Conservation (phyloP, 305 asterid genomes). For the Solanum hybrid region DNA sequence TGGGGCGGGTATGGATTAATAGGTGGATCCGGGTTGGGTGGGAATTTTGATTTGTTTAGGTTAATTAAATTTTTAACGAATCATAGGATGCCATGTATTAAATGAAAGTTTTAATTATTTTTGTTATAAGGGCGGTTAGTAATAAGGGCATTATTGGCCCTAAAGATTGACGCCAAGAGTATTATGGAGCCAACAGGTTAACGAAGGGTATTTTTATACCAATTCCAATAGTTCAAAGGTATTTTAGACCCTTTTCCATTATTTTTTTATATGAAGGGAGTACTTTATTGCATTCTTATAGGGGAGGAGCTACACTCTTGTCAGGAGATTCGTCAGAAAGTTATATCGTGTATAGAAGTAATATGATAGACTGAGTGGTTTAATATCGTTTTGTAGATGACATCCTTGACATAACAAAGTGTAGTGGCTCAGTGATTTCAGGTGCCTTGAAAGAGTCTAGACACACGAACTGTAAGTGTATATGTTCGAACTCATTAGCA, state of each 20-base stretch:
- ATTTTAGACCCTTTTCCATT: too few species aligned
- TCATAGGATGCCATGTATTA: not conserved
- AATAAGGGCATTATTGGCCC: not conserved
- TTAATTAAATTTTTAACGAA: too few species aligned
- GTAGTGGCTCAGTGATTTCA: not conserved
- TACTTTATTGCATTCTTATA: too few species aligned
- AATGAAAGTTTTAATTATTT: too few species aligned
- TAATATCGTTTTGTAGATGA: not conserved
- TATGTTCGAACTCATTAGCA: not conserved
- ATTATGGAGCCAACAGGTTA: not conserved
- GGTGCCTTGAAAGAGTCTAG: not conserved
- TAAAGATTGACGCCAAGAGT: not conserved
- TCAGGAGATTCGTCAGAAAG: too few species aligned
- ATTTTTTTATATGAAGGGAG: not conserved
- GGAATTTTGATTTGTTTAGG: not conserved
- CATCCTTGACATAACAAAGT: not conserved
- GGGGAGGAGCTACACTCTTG: not conserved
- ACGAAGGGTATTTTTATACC: not conserved
- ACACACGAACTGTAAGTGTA: not conserved
- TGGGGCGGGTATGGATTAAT: too few species aligned
- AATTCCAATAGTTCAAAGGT: not conserved
- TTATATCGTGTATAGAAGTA: too few species aligned
- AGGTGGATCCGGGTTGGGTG: too few species aligned
- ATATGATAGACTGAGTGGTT: too few species aligned
- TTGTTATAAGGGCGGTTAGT: not conserved